Conservation (phyloP, 1,284 basidiomycete genomes). For the Exsudoporus floridanus region DNA sequence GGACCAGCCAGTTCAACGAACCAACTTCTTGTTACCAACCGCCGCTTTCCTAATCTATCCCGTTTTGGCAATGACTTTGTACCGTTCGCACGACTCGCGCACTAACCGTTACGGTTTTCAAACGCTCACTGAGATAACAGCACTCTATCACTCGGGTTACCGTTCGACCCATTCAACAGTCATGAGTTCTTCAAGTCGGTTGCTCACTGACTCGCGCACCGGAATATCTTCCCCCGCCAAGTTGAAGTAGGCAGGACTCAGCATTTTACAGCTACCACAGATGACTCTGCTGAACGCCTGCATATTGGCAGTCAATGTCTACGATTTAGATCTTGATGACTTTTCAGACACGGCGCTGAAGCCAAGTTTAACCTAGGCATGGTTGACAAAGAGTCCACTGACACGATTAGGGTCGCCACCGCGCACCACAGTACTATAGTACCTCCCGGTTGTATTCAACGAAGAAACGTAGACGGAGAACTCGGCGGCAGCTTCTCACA, state of each 20-base stretch:
- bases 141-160: not conserved
- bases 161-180: not conserved
- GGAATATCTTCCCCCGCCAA: not conserved
- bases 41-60: constrained; percentile 6
- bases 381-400: not conserved
- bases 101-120: no score
- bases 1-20: constrained; percentile 1
- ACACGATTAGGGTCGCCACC: no score
- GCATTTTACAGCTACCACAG: not conserved
- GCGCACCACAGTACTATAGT: no score
- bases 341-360: not conserved
- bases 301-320: no score
- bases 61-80: constrained; percentile 12
- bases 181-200: not conserved
- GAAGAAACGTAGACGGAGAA: no score
- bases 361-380: not conserved
- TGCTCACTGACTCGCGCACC: not conserved
- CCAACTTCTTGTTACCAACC: not conserved
- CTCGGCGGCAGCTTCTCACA: no score
- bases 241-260: not conserved
- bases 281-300: not conserved
- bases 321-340: not conserved
- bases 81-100: not conserved
- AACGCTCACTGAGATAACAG: not conserved
- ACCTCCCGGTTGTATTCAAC: no score